Evolutionary conservation across 306 rosid genomes (phyloP).

Genomic region (Vigna unguiculata): DNA sequence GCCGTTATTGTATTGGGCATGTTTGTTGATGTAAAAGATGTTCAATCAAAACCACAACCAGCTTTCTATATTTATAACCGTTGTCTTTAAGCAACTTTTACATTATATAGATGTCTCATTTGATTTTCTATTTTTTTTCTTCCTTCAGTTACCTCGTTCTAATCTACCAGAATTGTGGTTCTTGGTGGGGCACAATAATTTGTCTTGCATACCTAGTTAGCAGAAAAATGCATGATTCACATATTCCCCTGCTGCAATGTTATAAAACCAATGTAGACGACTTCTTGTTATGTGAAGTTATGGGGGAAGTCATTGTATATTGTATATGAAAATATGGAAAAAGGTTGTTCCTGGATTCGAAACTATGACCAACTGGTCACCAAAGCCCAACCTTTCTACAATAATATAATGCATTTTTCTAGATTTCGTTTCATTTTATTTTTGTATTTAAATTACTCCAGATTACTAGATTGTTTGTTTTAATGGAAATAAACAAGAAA

Average conservation of each 20-base stretch:
- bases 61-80: slow-evolving; percentile 19
- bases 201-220: slow-evolving; percentile 18
- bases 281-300: no score
- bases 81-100: slow-evolving; percentile 26
- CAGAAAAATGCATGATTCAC: slow-evolving; percentile 33
- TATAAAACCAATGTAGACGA: neutral
- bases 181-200: neutral
- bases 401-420: slow-evolving; percentile 16
- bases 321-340: no score
- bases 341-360: neutral
- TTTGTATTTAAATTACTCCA: slow-evolving; percentile 21
- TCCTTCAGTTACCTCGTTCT: slow-evolving; percentile 6
- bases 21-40: slow-evolving; percentile 38
- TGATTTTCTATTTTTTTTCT: slow-evolving; percentile 22
- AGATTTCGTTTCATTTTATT: neutral
- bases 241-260: slow-evolving; percentile 24
- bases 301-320: neutral
- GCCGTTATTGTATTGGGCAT: slow-evolving; percentile 26
- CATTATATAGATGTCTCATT: slow-evolving; percentile 10
- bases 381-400: neutral
- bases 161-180: slow-evolving; percentile 12
- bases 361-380: neutral
- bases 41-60: slow-evolving; percentile 27
- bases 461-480: slow-evolving; percentile 3
- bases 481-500: neutral